Base-by-base conservation (phyloP, 768 basidiomycete genomes). In the Xanthoconium purpureum region DNA sequence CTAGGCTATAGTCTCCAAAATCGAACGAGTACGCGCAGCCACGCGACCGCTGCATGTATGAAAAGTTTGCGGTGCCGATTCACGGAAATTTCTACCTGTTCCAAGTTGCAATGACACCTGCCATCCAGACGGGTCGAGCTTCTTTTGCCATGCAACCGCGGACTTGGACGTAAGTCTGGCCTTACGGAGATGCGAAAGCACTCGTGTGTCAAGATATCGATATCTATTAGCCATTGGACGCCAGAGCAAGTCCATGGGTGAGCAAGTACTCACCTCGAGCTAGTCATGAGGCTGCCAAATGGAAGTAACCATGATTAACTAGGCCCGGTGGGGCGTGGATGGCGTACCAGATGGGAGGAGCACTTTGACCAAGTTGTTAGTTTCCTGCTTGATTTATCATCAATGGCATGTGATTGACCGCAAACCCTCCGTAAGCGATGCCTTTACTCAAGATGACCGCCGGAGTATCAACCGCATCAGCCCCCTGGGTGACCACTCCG, bases 71-170 rank as follows among this genome's bases (percentile, higher is more conserved):
- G 63, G 57, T 52, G 51, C 66, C 63, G 63, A 49, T 42, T 35
- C 54, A 35, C 46, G 50, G 53, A 18, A 62, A 52, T 54, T 47
- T 42, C 53, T 17, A 32, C 15, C 51, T 35, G 20, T 46, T 50
- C 37, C 43, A 46, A 49, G 50, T 45, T 38, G 38, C 38, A 40
- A 40, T 52, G 51, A 43, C 45, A 47, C 46, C 50, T 49, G 47
- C 28, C 36, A 20, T 42, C n/a, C 18, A 37, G 29, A 28, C 38
- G 40, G 42, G 45, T 40, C 24, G 33, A 54, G 46, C 43, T 63
- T 60, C 57, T 55, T 24, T 24, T 33, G 38, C 54, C 48, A 47
- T 54, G 58, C 58, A 50, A 64, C 64, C 64, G 64, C 64, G 61
- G 63, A 59, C 47, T 44, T 52, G 56, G 48, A 48, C 48, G 53